These are phyloP conservation scores for Sphaceloma murrayae DNA, from an alignment of 2,329 filamentous ascomycete species.

Conservation along the genomic window DNA sequence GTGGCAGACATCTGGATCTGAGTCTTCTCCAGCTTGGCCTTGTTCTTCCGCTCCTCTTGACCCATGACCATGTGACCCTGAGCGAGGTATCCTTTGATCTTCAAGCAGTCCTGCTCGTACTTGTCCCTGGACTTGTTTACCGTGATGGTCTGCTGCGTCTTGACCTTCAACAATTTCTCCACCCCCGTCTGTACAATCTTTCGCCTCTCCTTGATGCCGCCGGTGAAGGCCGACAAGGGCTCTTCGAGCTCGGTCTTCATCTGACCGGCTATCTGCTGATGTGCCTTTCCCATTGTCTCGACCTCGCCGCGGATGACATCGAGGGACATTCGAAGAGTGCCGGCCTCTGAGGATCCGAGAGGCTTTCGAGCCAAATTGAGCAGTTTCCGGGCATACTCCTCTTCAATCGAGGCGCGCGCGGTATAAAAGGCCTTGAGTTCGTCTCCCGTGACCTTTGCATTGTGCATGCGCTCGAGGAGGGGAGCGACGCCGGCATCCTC, in stretches of 20 bases:
- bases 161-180: constrained; percentile 86
- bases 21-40: constrained; percentile 96
- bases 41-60: constrained; percentile 97
- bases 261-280: constrained; percentile 78
- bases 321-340: constrained; percentile 71
- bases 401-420: constrained; percentile 89
- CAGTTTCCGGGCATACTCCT: constrained; percentile 89
- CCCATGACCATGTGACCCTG: constrained; percentile 99
- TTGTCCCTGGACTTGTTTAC: constrained; percentile 95
- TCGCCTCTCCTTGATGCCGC: constrained; percentile 88
- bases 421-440: constrained; percentile 83
- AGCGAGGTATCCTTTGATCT: constrained; percentile 96
- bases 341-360: constrained; percentile 76
- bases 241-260: constrained; percentile 97
- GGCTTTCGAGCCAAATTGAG: constrained; percentile 78
- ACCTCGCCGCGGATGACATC: constrained; percentile 83
- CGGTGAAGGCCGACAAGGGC: constrained; percentile 79
- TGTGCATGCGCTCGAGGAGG: constrained; percentile 86
- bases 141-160: constrained; percentile 78
- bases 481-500: constrained; percentile 92
- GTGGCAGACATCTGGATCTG: constrained; percentile 88
- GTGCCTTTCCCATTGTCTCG: constrained; percentile 87
- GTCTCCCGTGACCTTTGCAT: constrained; percentile 88
- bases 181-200: constrained; percentile 94
- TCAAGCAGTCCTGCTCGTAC: constrained; percentile 94